phyloP scores from a whole-genome alignment of 495 filamentous ascomycete genomes.

The Chaetomidium leptoderma region DNA sequence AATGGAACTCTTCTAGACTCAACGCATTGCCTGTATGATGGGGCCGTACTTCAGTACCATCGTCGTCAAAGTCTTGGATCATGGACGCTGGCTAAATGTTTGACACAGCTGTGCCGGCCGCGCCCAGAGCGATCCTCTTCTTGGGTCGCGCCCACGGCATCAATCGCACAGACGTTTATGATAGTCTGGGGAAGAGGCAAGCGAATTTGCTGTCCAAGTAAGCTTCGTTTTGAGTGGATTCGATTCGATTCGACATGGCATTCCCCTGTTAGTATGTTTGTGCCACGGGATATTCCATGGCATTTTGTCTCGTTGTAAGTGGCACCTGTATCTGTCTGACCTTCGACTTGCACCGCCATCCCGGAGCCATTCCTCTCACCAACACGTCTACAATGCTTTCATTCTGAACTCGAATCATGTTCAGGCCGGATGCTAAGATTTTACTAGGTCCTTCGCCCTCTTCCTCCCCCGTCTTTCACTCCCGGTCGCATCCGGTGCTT shows the following conservation, averaged over 20 bases:
- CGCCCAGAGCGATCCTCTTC: conserved; percentile 7
- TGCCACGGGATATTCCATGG: not conserved
- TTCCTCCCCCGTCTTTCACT: not conserved
- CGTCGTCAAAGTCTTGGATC: not conserved
- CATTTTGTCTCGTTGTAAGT: not conserved
- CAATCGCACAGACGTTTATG: conserved; percentile 24
- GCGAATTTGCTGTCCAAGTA: not conserved
- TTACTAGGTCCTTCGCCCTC: too few species aligned
- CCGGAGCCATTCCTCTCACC: too few species aligned
- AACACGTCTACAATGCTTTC: too few species aligned
- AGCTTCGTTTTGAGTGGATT: not conserved
- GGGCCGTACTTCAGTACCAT: not conserved
- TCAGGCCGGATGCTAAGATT: too few species aligned
- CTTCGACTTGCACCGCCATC: too few species aligned
- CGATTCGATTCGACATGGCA: not conserved
- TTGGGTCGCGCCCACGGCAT: conserved; percentile 19
- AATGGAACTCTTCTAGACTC: conserved; percentile 13
- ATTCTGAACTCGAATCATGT: too few species aligned
- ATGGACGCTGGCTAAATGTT: conserved; percentile 16
- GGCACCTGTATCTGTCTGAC: too few species aligned
- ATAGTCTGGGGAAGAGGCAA: conserved; percentile 14
- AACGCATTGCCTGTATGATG: conserved; percentile 2
- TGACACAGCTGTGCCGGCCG: conserved; percentile 11
- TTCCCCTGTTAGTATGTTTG: not conserved
- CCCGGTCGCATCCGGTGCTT: not conserved